Base-by-base conservation (phyloP, 2,329 filamentous ascomycete genomes). In the Colletotrichum navitas region DNA sequence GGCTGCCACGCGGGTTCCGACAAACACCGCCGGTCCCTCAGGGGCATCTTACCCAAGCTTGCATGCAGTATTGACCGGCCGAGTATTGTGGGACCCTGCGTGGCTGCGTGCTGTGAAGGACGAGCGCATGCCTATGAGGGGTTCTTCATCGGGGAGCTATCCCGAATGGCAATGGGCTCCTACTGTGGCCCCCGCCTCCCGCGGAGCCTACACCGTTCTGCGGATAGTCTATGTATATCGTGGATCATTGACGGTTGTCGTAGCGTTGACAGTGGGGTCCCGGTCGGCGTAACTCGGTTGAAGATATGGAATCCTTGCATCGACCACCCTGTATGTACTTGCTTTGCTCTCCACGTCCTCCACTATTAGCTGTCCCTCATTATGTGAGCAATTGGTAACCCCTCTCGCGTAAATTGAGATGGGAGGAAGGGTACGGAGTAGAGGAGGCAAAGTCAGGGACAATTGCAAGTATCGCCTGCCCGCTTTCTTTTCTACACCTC, bases 201-300 rank as follows among this genome's bases (percentile, higher is more conserved):
- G 45, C 58, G 59, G 65, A 41, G 39, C 65, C 26, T 59, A 36
- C 68, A 47, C 47, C 68, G n/a, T 64, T 71, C 68, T 55, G 59
- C 59, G 52, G 60, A 39, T 63, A 47, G 59, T 68, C 52, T 26
- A 47, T 71, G 64, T 54, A 52, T 63, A 71, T 71, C 52, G 52
- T 21, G 21, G 12, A 36, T 24, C 51, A 45, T 39, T 47, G 14
- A 62, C 52, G 39, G 29, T 51, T 36, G 41, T 71, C 65, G 65
- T 71, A 47, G 59, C 59, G 68, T 68, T 26, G 58, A 47, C 32
- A 29, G 66, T 68, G 68, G 68, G 63, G 68, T 63, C 24, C 36
- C 16, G 21, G 29, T 26, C 59, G 43, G 59, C 34, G 29, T 21
- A 39, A 59, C 68, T 71, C 36, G 68, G 64, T 52, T 29, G 24